These are phyloP conservation scores for Dactylellina sp. DNA, from an alignment of 2,329 filamentous ascomycete genomes.

Conservation along the genomic window DNA sequence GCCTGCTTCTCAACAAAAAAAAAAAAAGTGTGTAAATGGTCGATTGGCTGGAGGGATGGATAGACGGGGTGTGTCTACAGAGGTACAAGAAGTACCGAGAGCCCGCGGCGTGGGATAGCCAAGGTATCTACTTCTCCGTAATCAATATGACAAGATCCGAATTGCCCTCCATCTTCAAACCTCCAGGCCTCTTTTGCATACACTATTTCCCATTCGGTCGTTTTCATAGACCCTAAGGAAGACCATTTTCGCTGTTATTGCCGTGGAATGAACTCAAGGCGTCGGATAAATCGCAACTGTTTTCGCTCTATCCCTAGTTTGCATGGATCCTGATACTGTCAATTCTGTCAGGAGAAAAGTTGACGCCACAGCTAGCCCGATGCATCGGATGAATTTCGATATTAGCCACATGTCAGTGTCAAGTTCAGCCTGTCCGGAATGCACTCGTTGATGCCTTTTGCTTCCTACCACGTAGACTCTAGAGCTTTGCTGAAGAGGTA, in stretches of 20 bases:
- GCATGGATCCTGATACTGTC: constrained; percentile 1
- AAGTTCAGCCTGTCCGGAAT: constrained; percentile 33
- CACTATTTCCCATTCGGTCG: not conserved
- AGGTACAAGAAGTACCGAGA: not conserved
- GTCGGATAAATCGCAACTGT: constrained; percentile 15
- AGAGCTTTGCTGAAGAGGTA: not conserved
- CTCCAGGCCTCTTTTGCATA: not conserved
- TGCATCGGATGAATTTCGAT: constrained; percentile 38
- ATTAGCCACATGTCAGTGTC: constrained; percentile 43
- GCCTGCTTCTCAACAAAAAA: constrained; percentile 23
- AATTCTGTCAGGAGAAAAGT: not conserved
- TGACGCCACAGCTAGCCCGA: constrained; percentile 32
- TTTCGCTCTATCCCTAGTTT: not conserved
- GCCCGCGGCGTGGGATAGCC: not conserved
- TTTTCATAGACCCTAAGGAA: not conserved
- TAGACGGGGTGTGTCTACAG: not conserved
- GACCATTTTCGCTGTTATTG: not conserved
- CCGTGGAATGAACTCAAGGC: not conserved
- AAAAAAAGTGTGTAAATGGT: not conserved
- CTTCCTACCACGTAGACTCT: constrained; percentile 31
- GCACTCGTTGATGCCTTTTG: constrained; percentile 2
- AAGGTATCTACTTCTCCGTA: not conserved
- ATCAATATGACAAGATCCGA: not conserved
- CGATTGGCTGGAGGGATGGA: constrained; percentile 1
- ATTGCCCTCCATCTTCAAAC: not conserved